Base-by-base conservation (phyloP, 345 rosid species). In the Hibiscus trionum region DNA sequence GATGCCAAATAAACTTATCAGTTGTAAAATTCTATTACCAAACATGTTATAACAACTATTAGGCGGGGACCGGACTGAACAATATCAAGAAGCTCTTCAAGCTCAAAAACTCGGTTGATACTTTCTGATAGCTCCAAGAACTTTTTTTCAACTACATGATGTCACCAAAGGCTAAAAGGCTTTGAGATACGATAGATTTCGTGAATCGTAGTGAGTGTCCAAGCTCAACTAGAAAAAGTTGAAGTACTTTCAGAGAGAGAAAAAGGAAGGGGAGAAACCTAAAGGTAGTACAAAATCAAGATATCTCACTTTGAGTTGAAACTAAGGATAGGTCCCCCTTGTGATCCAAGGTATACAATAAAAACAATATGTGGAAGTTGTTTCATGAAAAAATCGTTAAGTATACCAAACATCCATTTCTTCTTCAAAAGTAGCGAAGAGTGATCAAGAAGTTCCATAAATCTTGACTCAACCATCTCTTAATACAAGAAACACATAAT, bases 151-250 rank as follows among this genome's bases (percentile, higher is more conserved):
- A 81, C 78, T 92, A 91, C 71, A 95, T 96, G 82, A 95, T 95
- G 79, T 93, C 98, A 24, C 98, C 99, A 74, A 95, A 95, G 39
- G 99, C 99, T 77, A 93, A 87, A 76, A 95, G 93, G 90, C 99
- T 95, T 77, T 95, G 98, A 78, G 99, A 95, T 42, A 95, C 98
- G 67, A 95, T 96, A 78, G 97, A 95, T 71, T 98, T 98, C 70
- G 93, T 84, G 85, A 88, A 93, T 61, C 98, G 93, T 85, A 93
- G 76, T 14, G 97, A 94, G 83, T 95, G 98, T 42, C 97, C 99
- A 82, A 95, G 81, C 74, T 93, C 98, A 73, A 98, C 98, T 95
- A 86, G 75, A 80, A 77, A 70, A 71, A 17, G 62, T 15, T 68
- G 6, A 72, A 74, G 10, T 53, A 24, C 47, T 39, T 21, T 71